These are phyloP conservation scores for Pleochaeta shiraiana DNA, from an alignment of 2,329 filamentous ascomycete species.

Conservation along the genomic window DNA sequence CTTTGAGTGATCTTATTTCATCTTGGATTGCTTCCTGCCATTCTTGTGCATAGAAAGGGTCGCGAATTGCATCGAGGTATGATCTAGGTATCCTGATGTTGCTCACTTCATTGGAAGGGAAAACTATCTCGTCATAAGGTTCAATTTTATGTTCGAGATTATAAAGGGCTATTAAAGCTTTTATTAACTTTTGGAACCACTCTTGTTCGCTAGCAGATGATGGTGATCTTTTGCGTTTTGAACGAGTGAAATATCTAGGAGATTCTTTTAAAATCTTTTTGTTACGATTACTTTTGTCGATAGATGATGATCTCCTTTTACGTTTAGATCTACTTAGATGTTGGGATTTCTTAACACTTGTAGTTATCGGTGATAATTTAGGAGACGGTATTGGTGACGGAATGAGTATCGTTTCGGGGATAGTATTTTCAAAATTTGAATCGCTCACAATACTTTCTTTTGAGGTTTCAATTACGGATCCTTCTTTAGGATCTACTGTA, in stretches of 20 bases:
- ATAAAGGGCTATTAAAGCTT: neutral
- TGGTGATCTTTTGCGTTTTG: neutral
- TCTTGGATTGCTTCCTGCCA: neutral
- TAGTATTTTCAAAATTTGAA: no score
- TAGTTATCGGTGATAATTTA: no score
- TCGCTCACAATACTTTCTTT: no score
- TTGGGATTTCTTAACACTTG: no score
- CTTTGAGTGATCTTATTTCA: neutral
- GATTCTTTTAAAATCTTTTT: neutral
- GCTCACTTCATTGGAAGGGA: neutral
- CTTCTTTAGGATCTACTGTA: no score
- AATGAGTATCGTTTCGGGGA: no score
- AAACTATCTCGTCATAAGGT: neutral
- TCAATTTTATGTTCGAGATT: neutral
- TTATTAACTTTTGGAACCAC: neutral
- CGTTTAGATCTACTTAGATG: no score
- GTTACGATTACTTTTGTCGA: neutral
- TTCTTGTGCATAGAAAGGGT: neutral
- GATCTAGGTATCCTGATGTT: neutral
- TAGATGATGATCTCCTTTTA: neutral
- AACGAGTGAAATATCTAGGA: neutral
- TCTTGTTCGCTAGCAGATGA: neutral
- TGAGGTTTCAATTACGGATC: no score
- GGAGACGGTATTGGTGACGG: no score
- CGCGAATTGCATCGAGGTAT: neutral